phyloP scores from a whole-genome alignment of 2,329 filamentous ascomycete genomes.

The Colletotrichum destructivum region DNA sequence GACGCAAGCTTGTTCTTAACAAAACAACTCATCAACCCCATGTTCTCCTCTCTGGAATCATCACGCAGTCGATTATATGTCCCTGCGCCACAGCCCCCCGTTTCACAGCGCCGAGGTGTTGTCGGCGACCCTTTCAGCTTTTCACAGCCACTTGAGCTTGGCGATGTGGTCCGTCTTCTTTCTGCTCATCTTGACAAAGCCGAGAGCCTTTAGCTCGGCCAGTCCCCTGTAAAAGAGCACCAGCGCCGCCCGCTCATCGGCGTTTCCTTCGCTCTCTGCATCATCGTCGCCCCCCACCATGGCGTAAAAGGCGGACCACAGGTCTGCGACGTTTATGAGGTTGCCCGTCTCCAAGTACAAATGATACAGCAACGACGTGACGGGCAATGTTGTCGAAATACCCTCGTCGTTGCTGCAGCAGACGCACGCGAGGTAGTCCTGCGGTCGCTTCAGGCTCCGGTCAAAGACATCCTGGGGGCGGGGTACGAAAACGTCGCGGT shows the following conservation, averaged over 20 bases:
- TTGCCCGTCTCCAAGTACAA: conserved; percentile 84
- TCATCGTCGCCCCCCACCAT: conserved; percentile 65
- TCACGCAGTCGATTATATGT: conserved; percentile 6
- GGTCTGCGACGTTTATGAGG: conserved; percentile 83
- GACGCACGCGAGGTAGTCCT: conserved; percentile 82
- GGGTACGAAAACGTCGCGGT: conserved; percentile 82
- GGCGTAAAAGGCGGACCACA: conserved; percentile 83
- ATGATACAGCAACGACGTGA: conserved; percentile 82
- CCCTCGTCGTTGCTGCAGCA: conserved; percentile 73
- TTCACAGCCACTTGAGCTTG: conserved; percentile 85
- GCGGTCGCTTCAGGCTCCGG: conserved; percentile 78
- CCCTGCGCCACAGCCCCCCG: conserved; percentile 17
- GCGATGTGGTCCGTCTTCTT: conserved; percentile 94
- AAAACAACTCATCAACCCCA: background rate
- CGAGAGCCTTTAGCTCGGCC: conserved; percentile 87
- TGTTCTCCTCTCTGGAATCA: too few relatives aligned
- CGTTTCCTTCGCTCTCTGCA: conserved; percentile 55
- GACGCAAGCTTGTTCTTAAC: conserved; percentile 13
- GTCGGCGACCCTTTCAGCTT: conserved; percentile 36
- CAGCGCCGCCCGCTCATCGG: conserved; percentile 71
- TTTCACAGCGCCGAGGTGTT: conserved; percentile 28
- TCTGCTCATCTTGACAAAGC: conserved; percentile 89
- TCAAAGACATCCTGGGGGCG: conserved; percentile 80
- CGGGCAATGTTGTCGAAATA: conserved; percentile 74
- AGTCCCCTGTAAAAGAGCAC: conserved; percentile 88